A percentile compares a stretch with the other conserved stretches of the same genome.
These are phyloP conservation scores for Globisporangium emineosum DNA, from an alignment of 352 stramenopile species.

Conservation along the genomic window DNA sequence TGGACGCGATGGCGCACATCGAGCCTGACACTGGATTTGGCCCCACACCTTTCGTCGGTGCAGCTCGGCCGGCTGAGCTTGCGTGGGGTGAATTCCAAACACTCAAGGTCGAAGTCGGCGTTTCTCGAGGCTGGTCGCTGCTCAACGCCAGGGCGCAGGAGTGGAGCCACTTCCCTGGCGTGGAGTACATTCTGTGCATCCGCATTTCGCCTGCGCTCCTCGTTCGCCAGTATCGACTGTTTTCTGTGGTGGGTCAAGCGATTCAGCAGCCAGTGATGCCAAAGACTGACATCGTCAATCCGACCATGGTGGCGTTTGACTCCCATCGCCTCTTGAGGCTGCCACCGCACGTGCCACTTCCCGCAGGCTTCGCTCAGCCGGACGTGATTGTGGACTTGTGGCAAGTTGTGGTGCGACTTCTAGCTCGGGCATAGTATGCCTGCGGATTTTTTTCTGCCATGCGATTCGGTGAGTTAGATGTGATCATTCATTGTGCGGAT, in stretches of 20 bases:
- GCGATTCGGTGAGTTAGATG: neutral
- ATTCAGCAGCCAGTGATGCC: neutral
- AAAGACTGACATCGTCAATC: neutral
- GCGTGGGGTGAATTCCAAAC: too few relatives aligned
- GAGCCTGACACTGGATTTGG: too few relatives aligned
- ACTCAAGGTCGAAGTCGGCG: too few relatives aligned
- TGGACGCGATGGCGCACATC: too few relatives aligned
- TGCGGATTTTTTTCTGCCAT: neutral
- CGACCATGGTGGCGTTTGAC: neutral
- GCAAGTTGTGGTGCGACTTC: neutral
- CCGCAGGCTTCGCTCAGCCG: neutral
- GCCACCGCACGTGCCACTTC: neutral
- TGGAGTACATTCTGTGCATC: too few relatives aligned
- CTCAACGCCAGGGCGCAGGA: too few relatives aligned
- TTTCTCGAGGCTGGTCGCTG: too few relatives aligned
- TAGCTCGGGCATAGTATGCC: neutral
- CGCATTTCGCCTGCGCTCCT: too few relatives aligned
- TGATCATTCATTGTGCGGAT: neutral
- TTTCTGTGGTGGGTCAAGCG: too few relatives aligned
- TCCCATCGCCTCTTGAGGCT: neutral
- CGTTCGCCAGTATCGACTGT: too few relatives aligned
- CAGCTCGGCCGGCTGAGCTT: neutral
- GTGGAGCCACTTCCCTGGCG: too few relatives aligned
- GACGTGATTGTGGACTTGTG: neutral
- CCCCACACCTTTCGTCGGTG: neutral